Evolutionary conservation across 768 basidiomycete genomes (phyloP).

Genomic region (Leucosporidium scottii): DNA sequence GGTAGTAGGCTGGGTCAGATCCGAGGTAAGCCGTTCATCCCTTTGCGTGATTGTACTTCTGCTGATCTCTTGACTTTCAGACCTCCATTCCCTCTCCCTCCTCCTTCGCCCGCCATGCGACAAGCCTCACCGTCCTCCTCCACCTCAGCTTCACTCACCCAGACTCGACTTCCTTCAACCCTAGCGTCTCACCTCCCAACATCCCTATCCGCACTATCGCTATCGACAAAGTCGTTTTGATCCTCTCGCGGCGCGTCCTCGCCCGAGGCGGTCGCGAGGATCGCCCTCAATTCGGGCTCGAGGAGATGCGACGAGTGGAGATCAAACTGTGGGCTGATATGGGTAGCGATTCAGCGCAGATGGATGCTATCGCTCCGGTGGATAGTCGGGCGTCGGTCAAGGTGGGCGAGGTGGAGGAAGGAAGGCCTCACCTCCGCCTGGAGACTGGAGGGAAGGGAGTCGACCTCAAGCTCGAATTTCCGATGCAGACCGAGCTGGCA

Average conservation of each 20-base stretch:
- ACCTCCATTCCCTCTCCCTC: not conserved
- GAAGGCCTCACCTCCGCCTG: not conserved
- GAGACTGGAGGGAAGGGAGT: not conserved
- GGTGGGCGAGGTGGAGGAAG: not conserved
- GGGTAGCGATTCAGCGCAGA: not conserved
- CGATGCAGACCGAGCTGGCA: not conserved
- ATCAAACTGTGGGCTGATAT: not conserved
- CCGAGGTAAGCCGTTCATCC: not conserved
- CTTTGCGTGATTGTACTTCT: not conserved
- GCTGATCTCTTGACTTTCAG: not conserved
- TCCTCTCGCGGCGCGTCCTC: not conserved
- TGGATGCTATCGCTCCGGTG: not conserved
- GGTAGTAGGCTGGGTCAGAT: not conserved
- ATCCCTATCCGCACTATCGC: not conserved
- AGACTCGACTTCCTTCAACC: too few species aligned
- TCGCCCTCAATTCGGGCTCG: not conserved
- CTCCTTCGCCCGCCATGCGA: not conserved
- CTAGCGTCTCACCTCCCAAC: not conserved
- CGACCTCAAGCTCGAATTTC: constrained; percentile 1
- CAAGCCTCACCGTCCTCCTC: not conserved
- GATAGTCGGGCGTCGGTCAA: not conserved
- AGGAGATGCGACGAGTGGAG: not conserved
- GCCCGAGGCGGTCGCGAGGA: not conserved
- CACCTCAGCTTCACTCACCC: too few species aligned
- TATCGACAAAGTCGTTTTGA: constrained; percentile 1